Evolutionary conservation across 1,284 basidiomycete species (phyloP), one percentile per base, ranked within the genome.

Genomic region (Mycosarcoma mackinlayi): DNA sequence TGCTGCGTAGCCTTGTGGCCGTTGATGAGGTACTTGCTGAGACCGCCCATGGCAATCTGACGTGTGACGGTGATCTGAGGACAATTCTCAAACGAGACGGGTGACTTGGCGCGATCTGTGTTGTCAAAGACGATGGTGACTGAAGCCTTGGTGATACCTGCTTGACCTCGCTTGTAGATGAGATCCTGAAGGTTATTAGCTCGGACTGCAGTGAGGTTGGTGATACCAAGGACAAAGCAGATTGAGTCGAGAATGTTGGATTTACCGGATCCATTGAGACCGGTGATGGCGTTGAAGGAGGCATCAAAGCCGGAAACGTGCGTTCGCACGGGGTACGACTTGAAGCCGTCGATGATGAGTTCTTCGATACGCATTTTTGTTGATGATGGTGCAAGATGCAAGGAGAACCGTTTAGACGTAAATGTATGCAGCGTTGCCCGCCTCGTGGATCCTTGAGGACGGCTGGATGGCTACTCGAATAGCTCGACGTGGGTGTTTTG

Each of bases 61-160:
- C 96, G 89, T 24, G 94, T 98, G 21, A 99, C 94, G 0, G 94
- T 98, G 75, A 98, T 94, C 83, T 97, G 92, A 39, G 90, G 88
- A 56, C 86, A 89, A 62, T 91, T 87, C 81, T 94, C 90, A 41
- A 92, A 88, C 1, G 94, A 94, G 2, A 91, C 87, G 0, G 94
- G 96, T 69, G 92, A 93, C 63, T 89, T 93, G 18, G 88, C 86
- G 27, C 89, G 87, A 83, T 98, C 94, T n/a, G 92, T 92, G 83
- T 99, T 99, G 87, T 98, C 93, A 83, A 99, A 99, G 1, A 98
- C 94, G 78, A 98, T 94, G 14, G 96, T 98, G 3, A 99, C 96
- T 64, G 93, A 95, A 0, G 96, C 96, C 85, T 96, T 96, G 4
- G 93, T 94, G 62, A 98, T 87, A 18, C 96, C 96, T 10, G 96